Percentiles rank a stretch among this genome's conserved stretches.
These are phyloP conservation scores for Alternaria tenuissima DNA, from an alignment of 2,329 filamentous ascomycete species.

Conservation along the genomic window DNA sequence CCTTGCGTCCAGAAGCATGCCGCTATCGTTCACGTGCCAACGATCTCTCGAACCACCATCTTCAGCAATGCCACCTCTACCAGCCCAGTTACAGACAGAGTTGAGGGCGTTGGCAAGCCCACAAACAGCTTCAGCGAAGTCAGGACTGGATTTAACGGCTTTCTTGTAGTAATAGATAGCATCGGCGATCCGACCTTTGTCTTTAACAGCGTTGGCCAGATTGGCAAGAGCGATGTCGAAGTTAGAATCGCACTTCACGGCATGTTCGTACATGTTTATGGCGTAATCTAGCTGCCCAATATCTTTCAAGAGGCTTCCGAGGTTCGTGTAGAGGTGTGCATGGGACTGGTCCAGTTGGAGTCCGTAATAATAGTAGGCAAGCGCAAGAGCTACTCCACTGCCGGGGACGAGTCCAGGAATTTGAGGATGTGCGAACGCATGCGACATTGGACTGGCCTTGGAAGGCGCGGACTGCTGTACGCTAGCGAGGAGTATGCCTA, in stretches of 20 bases:
- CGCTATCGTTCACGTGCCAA: conserved; percentile 90
- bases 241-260: conserved; percentile 87
- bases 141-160: conserved; percentile 88
- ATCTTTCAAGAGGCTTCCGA: conserved; percentile 94
- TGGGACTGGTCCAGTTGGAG: conserved; percentile 85
- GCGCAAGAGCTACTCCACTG: conserved; percentile 84
- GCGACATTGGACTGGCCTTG: conserved; percentile 53
- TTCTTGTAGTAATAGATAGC: conserved; percentile 91
- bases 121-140: conserved; percentile 96
- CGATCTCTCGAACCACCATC: conserved; percentile 78
- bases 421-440: conserved; percentile 45
- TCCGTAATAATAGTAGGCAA: conserved; percentile 96
- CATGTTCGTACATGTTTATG: conserved; percentile 96
- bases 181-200: conserved; percentile 89
- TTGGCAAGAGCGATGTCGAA: conserved; percentile 98
- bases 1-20: conserved; percentile 80
- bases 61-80: conserved; percentile 84
- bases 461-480: conserved; percentile 74
- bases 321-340: conserved; percentile 95
- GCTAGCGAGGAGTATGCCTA: conserved; percentile 94
- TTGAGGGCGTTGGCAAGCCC: conserved; percentile 94
- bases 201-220: conserved; percentile 96
- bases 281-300: conserved; percentile 91
- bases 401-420: conserved; percentile 85
- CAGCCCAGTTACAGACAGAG: conserved; percentile 94